A percentile compares a stretch with the other conserved stretches of the same genome.
phyloP scores from a whole-genome alignment of 768 basidiomycete species.

The Naganishia randhawae region DNA sequence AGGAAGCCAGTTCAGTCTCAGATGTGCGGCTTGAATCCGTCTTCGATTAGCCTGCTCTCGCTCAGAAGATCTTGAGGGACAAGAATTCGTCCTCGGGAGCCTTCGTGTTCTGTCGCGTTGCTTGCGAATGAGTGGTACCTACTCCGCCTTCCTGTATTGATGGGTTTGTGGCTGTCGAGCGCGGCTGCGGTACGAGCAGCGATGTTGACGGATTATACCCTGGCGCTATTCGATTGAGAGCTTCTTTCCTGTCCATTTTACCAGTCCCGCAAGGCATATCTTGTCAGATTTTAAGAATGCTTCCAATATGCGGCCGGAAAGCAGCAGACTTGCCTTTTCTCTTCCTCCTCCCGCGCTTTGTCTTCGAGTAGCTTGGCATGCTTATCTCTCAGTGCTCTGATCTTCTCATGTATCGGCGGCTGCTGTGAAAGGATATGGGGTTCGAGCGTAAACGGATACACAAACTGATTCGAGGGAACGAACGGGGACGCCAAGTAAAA shows the following conservation, averaged over 20 bases:
- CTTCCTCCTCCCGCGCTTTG: constrained; percentile 72
- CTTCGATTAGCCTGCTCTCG: background rate
- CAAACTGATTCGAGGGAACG: constrained; percentile 70
- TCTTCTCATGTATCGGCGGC: constrained; percentile 63
- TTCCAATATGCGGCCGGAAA: constrained; percentile 37
- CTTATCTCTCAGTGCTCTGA: constrained; percentile 63
- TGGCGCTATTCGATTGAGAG: constrained; percentile 43
- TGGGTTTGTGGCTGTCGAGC: background rate
- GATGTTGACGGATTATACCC: constrained; percentile 42
- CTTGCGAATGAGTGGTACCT: background rate
- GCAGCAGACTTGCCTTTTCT: constrained; percentile 52
- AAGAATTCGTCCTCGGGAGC: constrained; percentile 16
- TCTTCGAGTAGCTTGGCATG: constrained; percentile 68
- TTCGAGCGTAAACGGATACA: constrained; percentile 92
- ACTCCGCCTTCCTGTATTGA: background rate
- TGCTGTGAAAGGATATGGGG: constrained; percentile 74
- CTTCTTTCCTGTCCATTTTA: constrained; percentile 35
- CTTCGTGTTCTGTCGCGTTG: background rate
- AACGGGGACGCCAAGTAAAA: too few relatives aligned
- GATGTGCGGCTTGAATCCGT: too few relatives aligned
- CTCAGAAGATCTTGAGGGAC: background rate
- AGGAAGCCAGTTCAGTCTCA: too few relatives aligned
- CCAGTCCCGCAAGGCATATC: too few relatives aligned
- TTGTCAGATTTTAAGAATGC: constrained; percentile 34
- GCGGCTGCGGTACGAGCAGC: background rate